These are phyloP conservation scores for Colletotrichum musicola DNA, from an alignment of 2,329 filamentous ascomycete species.

Conservation along the genomic window DNA sequence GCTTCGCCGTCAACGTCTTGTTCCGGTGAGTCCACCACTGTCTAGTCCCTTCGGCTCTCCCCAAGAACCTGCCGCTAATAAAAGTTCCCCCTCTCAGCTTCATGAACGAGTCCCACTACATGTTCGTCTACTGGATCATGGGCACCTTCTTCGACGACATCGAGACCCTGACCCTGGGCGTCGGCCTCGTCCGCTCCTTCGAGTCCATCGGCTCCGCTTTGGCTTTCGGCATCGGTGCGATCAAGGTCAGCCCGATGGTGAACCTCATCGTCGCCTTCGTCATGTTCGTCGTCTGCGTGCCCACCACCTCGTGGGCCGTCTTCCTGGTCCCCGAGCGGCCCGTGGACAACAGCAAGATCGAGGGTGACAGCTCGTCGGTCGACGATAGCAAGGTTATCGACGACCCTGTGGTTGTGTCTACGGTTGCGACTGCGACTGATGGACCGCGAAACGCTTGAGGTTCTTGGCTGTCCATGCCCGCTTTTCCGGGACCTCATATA, in stretches of 20 bases:
- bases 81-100: conserved; percentile 49
- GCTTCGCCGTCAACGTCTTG: conserved; percentile 61
- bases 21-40: conserved; percentile 51
- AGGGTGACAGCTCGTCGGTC: background rate
- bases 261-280: conserved; percentile 62
- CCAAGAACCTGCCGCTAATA: conserved; percentile 8
- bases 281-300: conserved; percentile 59
- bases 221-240: conserved; percentile 61
- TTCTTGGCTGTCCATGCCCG: background rate
- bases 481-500: too few species aligned
- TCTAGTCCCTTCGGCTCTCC: background rate
- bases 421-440: conserved; percentile 3
- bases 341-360: conserved; percentile 37
- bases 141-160: conserved; percentile 64
- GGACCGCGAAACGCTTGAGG: conserved; percentile 13
- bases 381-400: background rate
- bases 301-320: conserved; percentile 51
- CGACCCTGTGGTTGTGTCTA: conserved; percentile 18
- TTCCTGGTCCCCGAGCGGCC: conserved; percentile 54
- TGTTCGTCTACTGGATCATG: conserved; percentile 65
- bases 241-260: conserved; percentile 58
- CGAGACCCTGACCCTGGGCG: conserved; percentile 62
- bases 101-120: conserved; percentile 64
- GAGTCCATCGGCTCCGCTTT: conserved; percentile 62
- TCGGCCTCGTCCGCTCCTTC: conserved; percentile 61